Conservation (phyloP, 352 stramenopile species). For the Pythium brachiatum region DNA sequence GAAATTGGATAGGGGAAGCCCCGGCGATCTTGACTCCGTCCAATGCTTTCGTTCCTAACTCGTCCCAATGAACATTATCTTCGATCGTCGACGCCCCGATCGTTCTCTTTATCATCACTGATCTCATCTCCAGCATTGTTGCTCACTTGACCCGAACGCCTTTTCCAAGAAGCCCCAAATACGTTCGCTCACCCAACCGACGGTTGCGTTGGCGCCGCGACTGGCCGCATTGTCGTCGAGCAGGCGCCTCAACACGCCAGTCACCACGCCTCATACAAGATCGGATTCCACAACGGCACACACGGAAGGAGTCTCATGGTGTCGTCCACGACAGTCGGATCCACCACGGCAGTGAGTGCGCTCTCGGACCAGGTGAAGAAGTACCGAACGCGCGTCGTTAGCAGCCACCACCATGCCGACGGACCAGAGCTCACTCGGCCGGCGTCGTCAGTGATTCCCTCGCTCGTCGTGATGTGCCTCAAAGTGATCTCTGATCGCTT, state of each 20-base stretch:
- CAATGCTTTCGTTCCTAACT: too few species aligned
- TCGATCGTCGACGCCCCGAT: too few species aligned
- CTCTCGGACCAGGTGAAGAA: conserved; percentile 83
- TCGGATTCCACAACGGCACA: not conserved
- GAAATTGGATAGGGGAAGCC: too few species aligned
- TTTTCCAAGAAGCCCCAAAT: not conserved
- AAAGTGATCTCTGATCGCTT: conserved; percentile 81
- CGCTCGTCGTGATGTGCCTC: conserved; percentile 70
- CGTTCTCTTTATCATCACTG: too few species aligned
- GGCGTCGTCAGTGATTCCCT: conserved; percentile 34
- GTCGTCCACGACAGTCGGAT: conserved; percentile 56
- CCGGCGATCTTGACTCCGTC: too few species aligned
- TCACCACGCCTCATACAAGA: too few species aligned
- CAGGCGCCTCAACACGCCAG: not conserved
- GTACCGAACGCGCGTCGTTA: conserved; percentile 63
- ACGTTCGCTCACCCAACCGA: not conserved
- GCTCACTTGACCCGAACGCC: too few species aligned
- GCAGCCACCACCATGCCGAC: conserved; percentile 32
- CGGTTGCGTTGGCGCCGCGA: not conserved
- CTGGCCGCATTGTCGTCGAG: not conserved
- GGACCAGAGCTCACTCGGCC: conserved; percentile 11
- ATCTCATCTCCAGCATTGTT: too few species aligned
- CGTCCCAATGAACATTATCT: too few species aligned
- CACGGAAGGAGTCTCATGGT: conserved; percentile 35
- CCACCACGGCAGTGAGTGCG: conserved; percentile 61